Base-by-base conservation (phyloP, 2,329 filamentous ascomycete species). In the Cladosporium cucumerinum region DNA sequence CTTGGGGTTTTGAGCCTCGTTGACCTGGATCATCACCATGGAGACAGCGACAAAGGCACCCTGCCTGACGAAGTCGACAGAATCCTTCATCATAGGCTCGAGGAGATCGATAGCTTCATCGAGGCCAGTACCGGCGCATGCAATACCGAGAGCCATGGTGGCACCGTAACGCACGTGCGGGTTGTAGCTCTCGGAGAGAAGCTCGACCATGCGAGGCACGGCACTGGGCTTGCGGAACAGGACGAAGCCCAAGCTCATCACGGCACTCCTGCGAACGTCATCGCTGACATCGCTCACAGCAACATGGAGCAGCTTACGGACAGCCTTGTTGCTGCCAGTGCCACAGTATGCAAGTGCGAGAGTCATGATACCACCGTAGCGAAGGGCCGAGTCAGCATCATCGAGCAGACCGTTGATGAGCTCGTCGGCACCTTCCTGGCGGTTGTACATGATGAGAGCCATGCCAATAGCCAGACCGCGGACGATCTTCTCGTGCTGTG, bases 11-110 rank as follows among this genome's bases (percentile, higher is more conserved):
- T 97, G 96, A 30, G 90, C 89, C 79, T 99, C 95, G 73, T 98
- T 99, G 78, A 98, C 95, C 80, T 99, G 95, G n/a, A 97, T 91
- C 85, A 99, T 89, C 72, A 99, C 97, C 95, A 99, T 99, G 66
- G 95, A 87, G 65, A 98, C 84, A 2, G 95, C 87, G 72, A 99
- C 98, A 68, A 98, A 83, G 48, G 95, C 94, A 75, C 96, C 95
- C 79, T 99, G 95, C 71, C 96, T 89, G 61, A 99, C 95, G 76
- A 99, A 99, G 81, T 99, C 95, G 65, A 93, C 96, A 8, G 95
- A 96, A 72, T 99, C 95, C 83, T 98, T 99, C 83, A 97, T 93
- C 95, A 99, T 99, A 21, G 95, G 95, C 82, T 99, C 95, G 5
- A 99, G 85, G 21, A 99, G 85, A 73, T 99, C 95, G 67, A 98